A percentile compares a stretch with the other conserved stretches of the same genome.
These are phyloP conservation scores for Castanopsis chinensis DNA, from an alignment of 306 rosid genomes.

Conservation along the genomic window DNA sequence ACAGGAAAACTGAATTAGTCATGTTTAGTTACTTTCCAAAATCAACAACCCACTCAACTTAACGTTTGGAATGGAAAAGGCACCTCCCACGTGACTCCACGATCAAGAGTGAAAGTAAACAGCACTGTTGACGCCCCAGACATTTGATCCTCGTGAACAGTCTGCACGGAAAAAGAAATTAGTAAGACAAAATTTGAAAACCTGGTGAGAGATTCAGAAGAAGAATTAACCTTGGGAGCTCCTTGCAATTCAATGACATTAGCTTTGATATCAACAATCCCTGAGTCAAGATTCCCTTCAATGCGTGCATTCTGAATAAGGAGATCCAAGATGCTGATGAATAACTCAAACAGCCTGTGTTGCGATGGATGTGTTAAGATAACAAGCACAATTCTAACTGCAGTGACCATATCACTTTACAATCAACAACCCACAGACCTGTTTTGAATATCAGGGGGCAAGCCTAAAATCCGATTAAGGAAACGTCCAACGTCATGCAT, in stretches of 20 bases:
- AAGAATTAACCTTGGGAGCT: constrained; percentile 75
- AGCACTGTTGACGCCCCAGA: constrained; percentile 89
- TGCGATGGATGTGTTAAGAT: constrained; percentile 27
- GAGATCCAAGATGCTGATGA: constrained; percentile 92
- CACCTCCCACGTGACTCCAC: constrained; percentile 98
- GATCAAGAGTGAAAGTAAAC: constrained; percentile 91
- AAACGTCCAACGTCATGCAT: constrained; percentile 97
- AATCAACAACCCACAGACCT: constrained; percentile 50
- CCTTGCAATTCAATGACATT: constrained; percentile 79
- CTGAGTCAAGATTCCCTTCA: constrained; percentile 96
- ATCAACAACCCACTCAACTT: constrained; percentile 10
- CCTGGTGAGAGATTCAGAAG: constrained; percentile 17
- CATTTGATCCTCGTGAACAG: constrained; percentile 85
- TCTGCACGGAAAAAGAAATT: constrained; percentile 50
- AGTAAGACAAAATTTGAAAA: constrained; percentile 12
- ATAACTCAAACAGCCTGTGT: constrained; percentile 80
- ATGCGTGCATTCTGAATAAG: constrained; percentile 86
- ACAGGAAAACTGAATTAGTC: constrained; percentile 16
- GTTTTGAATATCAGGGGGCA: constrained; percentile 91
- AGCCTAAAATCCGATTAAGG: constrained; percentile 91
- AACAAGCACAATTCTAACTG: constrained; percentile 24
- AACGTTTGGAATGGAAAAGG: constrained; percentile 22
- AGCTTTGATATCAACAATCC: constrained; percentile 97
- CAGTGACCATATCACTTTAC: constrained; percentile 21
- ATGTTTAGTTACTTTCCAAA: constrained; percentile 6